A percentile compares a stretch with the other conserved stretches of the same genome.
These are phyloP conservation scores for Dicorynia guianensis DNA, from an alignment of 306 rosid species.

Conservation along the genomic window DNA sequence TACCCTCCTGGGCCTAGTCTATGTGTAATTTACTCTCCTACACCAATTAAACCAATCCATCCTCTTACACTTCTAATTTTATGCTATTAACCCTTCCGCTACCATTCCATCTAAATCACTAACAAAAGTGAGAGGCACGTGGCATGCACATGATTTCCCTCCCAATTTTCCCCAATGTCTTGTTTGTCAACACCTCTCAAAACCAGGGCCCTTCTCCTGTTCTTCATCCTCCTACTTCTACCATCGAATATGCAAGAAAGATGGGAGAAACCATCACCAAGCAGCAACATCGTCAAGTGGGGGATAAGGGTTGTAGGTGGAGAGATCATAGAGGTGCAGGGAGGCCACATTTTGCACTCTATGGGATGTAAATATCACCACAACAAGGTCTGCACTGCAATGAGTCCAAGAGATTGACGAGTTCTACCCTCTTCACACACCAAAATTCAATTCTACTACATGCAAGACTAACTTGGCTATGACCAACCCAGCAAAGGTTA, in stretches of 20 bases:
- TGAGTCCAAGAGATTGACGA: slow-evolving; percentile 89
- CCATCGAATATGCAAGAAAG: slow-evolving; percentile 72
- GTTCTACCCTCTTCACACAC: slow-evolving; percentile 91
- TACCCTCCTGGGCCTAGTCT: too few relatives aligned
- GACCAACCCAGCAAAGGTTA: slow-evolving; percentile 98
- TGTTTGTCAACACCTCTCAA: slow-evolving; percentile 19
- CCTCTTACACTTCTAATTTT: too few relatives aligned
- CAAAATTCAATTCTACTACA: slow-evolving; percentile 94
- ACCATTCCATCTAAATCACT: too few relatives aligned
- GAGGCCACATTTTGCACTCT: slow-evolving; percentile 90
- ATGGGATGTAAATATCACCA: slow-evolving; percentile 91
- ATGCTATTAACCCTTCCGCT: too few relatives aligned
- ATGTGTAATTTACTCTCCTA: too few relatives aligned
- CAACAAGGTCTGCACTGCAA: slow-evolving; percentile 98
- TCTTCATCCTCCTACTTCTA: slow-evolving; percentile 36
- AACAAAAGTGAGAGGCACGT: too few relatives aligned
- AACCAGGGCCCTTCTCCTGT: slow-evolving; percentile 28
- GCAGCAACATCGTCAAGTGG: slow-evolving; percentile 51
- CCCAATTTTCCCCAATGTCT: too few relatives aligned
- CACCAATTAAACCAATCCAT: too few relatives aligned
- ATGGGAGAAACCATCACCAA: slow-evolving; percentile 62
- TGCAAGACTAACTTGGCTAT: slow-evolving; percentile 93
- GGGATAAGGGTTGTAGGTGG: slow-evolving; percentile 57
- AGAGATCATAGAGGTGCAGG: slow-evolving; percentile 89
- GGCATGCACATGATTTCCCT: too few relatives aligned